Percentiles rank a stretch among this genome's conserved stretches.
These are phyloP conservation scores for Herpotrichia juniperi DNA, from an alignment of 2,329 filamentous ascomycete genomes.

Conservation along the genomic window DNA sequence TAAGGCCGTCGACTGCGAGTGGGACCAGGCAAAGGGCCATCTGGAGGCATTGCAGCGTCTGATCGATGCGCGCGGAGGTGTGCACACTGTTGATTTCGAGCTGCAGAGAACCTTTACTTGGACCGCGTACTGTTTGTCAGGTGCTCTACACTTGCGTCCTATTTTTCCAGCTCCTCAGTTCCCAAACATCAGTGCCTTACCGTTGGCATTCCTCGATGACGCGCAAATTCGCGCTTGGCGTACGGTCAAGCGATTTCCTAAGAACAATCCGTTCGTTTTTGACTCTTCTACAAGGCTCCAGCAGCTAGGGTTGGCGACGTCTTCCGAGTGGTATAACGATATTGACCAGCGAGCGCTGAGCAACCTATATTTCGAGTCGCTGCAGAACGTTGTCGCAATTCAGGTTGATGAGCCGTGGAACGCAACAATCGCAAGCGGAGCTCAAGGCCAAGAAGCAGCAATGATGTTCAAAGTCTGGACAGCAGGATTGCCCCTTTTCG, in stretches of 20 bases:
- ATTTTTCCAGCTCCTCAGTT: conserved; percentile 17
- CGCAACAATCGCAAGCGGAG: conserved; percentile 4
- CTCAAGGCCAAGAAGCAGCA: conserved; percentile 12
- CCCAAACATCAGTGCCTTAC: conserved; percentile 6
- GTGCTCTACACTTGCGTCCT: conserved; percentile 12
- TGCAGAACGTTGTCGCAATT: conserved; percentile 12
- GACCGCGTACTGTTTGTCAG: conserved; percentile 15
- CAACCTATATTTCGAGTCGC: conserved; percentile 26
- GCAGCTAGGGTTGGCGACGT: conserved; percentile 20
- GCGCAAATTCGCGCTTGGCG: conserved; percentile 27
- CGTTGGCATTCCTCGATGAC: conserved; percentile 26
- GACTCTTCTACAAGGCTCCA: conserved; percentile 24
- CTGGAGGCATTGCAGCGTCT: conserved; percentile 21
- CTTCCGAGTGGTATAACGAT: conserved; percentile 18
- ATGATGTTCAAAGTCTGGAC: conserved; percentile 24
- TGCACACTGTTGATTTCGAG: conserved; percentile 23
- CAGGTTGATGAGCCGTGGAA: conserved; percentile 23
- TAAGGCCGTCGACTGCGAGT: conserved; percentile 22
- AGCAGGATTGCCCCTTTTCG: conserved; percentile 18
- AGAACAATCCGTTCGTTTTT: conserved; percentile 25
- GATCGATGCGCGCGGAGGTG: conserved; percentile 18
- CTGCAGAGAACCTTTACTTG: conserved; percentile 22
- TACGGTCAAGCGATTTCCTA: conserved; percentile 28
- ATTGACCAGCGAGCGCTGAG: conserved; percentile 19
- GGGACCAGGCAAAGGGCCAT: conserved; percentile 22